Evolutionary conservation across 805 yeast genomes (phyloP).

Genomic region (Deakozyma indianensis): DNA sequence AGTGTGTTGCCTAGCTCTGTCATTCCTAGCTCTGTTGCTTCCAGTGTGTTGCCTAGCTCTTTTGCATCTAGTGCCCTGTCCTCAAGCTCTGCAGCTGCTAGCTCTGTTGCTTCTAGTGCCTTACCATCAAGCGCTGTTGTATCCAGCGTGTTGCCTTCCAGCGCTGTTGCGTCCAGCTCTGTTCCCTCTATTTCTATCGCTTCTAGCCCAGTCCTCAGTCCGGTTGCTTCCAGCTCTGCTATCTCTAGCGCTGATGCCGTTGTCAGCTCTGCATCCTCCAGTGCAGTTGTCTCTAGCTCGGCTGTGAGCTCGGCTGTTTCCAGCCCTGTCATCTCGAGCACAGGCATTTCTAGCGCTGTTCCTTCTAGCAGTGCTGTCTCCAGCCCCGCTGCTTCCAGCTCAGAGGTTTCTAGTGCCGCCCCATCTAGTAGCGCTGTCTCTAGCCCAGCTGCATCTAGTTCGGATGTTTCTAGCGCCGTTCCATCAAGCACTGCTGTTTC

Average conservation of each 20-base stretch:
- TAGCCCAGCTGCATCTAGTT: background rate
- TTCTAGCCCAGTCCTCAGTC: conserved; percentile 4
- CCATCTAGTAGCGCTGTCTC: background rate
- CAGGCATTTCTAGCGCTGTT: background rate
- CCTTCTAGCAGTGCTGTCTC: too few relatives aligned
- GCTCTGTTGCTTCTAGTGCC: background rate
- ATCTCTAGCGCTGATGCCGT: conserved; percentile 1
- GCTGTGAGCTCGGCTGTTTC: background rate
- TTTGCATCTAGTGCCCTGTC: conserved; percentile 3
- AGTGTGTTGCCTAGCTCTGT: background rate
- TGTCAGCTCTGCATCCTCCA: background rate
- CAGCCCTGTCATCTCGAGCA: background rate
- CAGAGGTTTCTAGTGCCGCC: background rate
- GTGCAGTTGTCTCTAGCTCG: conserved; percentile 1
- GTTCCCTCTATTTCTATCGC: background rate
- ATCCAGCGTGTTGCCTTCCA: conserved; percentile 6
- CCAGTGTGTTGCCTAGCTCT: background rate
- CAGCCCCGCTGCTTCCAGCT: background rate
- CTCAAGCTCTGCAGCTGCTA: background rate
- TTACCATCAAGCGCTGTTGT: background rate
- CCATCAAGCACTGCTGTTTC: background rate
- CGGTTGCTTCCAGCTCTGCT: conserved; percentile 3
- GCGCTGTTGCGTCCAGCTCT: conserved; percentile 7
- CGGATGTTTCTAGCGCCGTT: background rate
- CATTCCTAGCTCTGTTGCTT: background rate